A percentile compares a stretch with the other conserved stretches of the same genome.
These are phyloP conservation scores for Byssochlamys sp. DNA, from an alignment of 2,329 filamentous ascomycete species.

Conservation along the genomic window DNA sequence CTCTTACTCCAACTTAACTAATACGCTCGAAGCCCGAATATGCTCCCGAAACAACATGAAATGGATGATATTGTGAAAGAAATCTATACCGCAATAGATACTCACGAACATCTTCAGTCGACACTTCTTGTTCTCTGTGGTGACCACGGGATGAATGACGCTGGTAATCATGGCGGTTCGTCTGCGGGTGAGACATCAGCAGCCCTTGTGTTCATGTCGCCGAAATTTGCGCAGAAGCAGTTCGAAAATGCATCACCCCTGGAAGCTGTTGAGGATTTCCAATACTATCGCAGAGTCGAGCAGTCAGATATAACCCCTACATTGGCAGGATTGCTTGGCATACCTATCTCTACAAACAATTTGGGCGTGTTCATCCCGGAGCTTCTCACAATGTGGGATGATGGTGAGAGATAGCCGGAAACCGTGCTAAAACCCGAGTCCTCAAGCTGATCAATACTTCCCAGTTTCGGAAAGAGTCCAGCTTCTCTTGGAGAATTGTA, in stretches of 20 bases:
- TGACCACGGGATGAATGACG: slow-evolving; percentile 99
- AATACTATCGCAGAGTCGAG: slow-evolving; percentile 76
- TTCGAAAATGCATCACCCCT: slow-evolving; percentile 43
- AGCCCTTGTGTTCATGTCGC: slow-evolving; percentile 81
- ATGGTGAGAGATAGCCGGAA: slow-evolving; percentile 39
- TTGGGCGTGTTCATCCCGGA: slow-evolving; percentile 74
- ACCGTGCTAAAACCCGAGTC: slow-evolving; percentile 7
- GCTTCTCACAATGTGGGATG: slow-evolving; percentile 67
- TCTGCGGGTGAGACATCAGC: slow-evolving; percentile 89
- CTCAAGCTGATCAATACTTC: slow-evolving; percentile 6
- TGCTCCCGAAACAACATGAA: slow-evolving; percentile 84
- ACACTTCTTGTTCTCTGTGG: slow-evolving; percentile 79
- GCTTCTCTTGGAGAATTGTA: slow-evolving; percentile 66
- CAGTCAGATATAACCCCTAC: slow-evolving; percentile 92
- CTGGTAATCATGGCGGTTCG: slow-evolving; percentile 90
- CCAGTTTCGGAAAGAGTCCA: slow-evolving; percentile 49
- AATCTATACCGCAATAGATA: slow-evolving; percentile 68
- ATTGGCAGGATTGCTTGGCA: slow-evolving; percentile 71
- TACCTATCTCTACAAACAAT: slow-evolving; percentile 83
- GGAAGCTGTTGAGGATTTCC: slow-evolving; percentile 57
- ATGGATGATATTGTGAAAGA: slow-evolving; percentile 76
- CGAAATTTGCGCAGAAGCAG: slow-evolving; percentile 58
- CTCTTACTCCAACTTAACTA: slow-evolving; percentile 9
- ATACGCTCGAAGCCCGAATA: slow-evolving; percentile 57
- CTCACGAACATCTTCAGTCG: slow-evolving; percentile 59